Conservation (phyloP, 2,329 filamentous ascomycete species). For the Penicillium freii region DNA sequence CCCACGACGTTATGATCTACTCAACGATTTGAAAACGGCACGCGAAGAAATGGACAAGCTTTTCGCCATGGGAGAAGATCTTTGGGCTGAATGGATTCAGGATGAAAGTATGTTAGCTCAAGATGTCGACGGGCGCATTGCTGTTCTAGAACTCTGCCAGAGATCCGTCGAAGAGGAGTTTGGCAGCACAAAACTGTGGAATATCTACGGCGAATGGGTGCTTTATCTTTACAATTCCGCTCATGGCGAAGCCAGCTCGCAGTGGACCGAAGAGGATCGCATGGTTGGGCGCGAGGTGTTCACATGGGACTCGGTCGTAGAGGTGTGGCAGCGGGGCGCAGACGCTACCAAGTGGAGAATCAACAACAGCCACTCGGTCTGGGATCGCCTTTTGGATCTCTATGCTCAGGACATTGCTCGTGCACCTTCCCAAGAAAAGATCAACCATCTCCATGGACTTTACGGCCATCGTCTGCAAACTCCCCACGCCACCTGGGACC, state of each 20-base stretch:
- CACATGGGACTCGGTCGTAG: slow-evolving; percentile 54
- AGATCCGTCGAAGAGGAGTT: slow-evolving; percentile 61
- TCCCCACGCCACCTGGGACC: slow-evolving; percentile 59
- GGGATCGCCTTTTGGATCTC: slow-evolving; percentile 60
- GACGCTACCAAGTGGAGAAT: slow-evolving; percentile 60
- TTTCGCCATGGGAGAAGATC: slow-evolving; percentile 61
- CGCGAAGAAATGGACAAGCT: slow-evolving; percentile 61
- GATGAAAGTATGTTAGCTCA: slow-evolving; percentile 60
- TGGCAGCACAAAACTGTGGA: slow-evolving; percentile 60
- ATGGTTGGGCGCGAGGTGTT: slow-evolving; percentile 60
- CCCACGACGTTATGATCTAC: slow-evolving; percentile 46
- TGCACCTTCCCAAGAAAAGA: slow-evolving; percentile 48
- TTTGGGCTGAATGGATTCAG: slow-evolving; percentile 63
- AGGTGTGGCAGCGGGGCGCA: slow-evolving; percentile 56
- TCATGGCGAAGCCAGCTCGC: slow-evolving; percentile 41
- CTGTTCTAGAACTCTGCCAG: slow-evolving; percentile 59
- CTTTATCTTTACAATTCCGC: slow-evolving; percentile 55
- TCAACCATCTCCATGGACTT: slow-evolving; percentile 49
- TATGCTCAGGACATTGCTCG: slow-evolving; percentile 53
- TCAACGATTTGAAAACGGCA: slow-evolving; percentile 47
- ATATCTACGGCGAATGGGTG: slow-evolving; percentile 62
- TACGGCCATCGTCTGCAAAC: slow-evolving; percentile 57
- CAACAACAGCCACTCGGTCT: slow-evolving; percentile 60
- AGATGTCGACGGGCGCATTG: slow-evolving; percentile 56
- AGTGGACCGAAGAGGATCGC: slow-evolving; percentile 57